phyloP scores from a whole-genome alignment of 352 stramenopile species.

The Pythium myriotylum region DNA sequence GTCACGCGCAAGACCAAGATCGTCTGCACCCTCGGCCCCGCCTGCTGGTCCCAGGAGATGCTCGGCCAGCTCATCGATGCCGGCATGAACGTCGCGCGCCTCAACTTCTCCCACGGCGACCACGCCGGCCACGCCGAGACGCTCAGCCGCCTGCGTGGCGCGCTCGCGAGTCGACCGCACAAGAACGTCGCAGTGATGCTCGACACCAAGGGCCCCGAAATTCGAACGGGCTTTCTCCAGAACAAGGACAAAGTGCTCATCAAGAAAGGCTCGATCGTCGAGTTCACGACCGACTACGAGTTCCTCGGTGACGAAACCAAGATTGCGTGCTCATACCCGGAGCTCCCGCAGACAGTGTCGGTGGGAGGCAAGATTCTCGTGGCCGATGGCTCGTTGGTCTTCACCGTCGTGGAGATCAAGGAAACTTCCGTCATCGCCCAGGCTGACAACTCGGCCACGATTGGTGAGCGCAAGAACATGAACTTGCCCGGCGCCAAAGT shows the following conservation, averaged over 20 bases:
- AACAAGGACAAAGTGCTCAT: slow-evolving; percentile 68
- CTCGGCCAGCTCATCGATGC: slow-evolving; percentile 88
- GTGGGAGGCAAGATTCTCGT: slow-evolving; percentile 93
- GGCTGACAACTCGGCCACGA: slow-evolving; percentile 80
- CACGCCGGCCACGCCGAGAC: slow-evolving; percentile 84
- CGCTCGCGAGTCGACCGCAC: slow-evolving; percentile 61
- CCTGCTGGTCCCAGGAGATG: slow-evolving; percentile 93
- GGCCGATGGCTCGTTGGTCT: slow-evolving; percentile 94
- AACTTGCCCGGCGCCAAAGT: slow-evolving; percentile 94
- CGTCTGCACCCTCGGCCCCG: slow-evolving; percentile 89
- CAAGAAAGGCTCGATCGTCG: slow-evolving; percentile 57
- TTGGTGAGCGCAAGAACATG: slow-evolving; percentile 97
- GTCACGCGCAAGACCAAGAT: slow-evolving; percentile 90
- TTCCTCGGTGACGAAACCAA: slow-evolving; percentile 83
- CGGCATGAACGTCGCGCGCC: slow-evolving; percentile 97
- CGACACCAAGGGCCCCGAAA: slow-evolving; percentile 97
- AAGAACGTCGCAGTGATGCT: slow-evolving; percentile 93
- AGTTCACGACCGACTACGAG: slow-evolving; percentile 81
- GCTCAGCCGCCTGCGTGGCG: slow-evolving; percentile 64
- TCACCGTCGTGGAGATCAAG: slow-evolving; percentile 87
- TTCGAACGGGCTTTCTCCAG: slow-evolving; percentile 90
- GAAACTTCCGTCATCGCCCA: slow-evolving; percentile 76
- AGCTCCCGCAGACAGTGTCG: slow-evolving; percentile 90
- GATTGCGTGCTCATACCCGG: slow-evolving; percentile 94
- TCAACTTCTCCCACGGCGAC: slow-evolving; percentile 99